Conservation (phyloP, 2,329 filamentous ascomycete genomes). For the Verticillium nubilum region DNA sequence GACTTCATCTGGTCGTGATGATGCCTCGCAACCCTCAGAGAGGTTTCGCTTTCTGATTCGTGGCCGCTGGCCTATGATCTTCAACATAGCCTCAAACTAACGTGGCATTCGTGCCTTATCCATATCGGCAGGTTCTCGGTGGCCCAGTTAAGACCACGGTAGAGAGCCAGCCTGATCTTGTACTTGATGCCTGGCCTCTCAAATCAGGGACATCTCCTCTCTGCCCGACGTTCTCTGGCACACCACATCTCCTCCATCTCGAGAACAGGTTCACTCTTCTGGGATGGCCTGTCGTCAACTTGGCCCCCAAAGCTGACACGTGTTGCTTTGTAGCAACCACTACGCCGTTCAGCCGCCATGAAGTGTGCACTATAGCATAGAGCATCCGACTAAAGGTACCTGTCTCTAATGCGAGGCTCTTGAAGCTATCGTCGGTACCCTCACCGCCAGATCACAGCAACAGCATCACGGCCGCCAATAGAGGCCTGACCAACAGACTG, state of each 20-base stretch:
- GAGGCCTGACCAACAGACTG: not conserved
- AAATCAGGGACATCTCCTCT: not conserved
- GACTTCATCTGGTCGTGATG: not conserved
- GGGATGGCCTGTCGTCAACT: not conserved
- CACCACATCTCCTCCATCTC: not conserved
- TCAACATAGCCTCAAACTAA: not conserved
- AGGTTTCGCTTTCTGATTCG: not conserved
- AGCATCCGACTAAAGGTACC: not conserved
- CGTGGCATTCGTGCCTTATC: not conserved
- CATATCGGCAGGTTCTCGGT: not conserved
- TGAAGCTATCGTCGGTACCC: not conserved
- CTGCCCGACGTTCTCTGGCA: not conserved
- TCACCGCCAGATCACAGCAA: not conserved
- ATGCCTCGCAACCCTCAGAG: not conserved
- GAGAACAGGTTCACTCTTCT: not conserved
- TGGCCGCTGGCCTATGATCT: not conserved
- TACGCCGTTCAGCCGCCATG: not conserved
- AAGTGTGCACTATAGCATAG: not conserved
- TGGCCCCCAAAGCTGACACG: not conserved
- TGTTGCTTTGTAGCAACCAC: not conserved
- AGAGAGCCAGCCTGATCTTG: not conserved
- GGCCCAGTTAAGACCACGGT: not conserved
- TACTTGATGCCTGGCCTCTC: not conserved
- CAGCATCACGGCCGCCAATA: not conserved
- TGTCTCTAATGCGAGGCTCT: not conserved